A percentile compares a stretch with the other conserved stretches of the same genome.
Conservation (phyloP, 257 asterid genomes). For the Linderniella brevidens region DNA sequence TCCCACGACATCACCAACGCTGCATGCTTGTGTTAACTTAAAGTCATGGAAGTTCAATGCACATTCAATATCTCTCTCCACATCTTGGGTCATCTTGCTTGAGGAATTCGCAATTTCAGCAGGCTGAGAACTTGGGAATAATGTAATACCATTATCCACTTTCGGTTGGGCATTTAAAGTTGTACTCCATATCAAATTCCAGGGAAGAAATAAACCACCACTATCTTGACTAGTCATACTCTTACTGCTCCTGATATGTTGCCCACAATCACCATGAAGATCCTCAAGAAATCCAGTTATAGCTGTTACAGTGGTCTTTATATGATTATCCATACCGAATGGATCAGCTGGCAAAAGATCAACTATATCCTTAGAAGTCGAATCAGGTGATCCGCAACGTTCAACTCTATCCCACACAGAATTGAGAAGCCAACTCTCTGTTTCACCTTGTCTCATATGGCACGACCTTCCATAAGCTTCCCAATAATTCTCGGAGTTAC, state of each 20-base stretch:
- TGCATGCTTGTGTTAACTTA: conserved; percentile 8
- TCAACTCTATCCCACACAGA: conserved; percentile 23
- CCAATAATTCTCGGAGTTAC: conserved; percentile 24
- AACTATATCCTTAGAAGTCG: conserved; percentile 20
- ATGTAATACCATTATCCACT: conserved; percentile 11
- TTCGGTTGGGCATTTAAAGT: conserved; percentile 21
- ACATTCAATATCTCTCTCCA: conserved; percentile 14
- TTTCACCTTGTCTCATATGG: conserved; percentile 12
- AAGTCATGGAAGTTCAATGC: conserved; percentile 14
- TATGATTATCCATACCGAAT: conserved; percentile 39
- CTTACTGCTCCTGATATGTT: conserved; percentile 13
- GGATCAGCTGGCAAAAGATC: conserved; percentile 63
- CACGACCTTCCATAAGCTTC: conserved; percentile 23
- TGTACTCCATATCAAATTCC: conserved; percentile 28
- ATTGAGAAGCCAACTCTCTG: conserved; percentile 16
- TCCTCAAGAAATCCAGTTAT: conserved; percentile 44
- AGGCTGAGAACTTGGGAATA: not conserved
- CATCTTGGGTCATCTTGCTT: conserved; percentile 4
- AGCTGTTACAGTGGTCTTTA: conserved; percentile 42
- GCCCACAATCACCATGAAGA: conserved; percentile 33
- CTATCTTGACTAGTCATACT: conserved; percentile 15
- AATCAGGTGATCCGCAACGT: conserved; percentile 18
- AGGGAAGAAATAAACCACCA: conserved; percentile 23
- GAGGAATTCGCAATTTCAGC: conserved; percentile 13
- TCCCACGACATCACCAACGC: conserved; percentile 13